Conservation (phyloP, 371 early-diverging fungal genomes). For the Syncephalis fuscata region DNA sequence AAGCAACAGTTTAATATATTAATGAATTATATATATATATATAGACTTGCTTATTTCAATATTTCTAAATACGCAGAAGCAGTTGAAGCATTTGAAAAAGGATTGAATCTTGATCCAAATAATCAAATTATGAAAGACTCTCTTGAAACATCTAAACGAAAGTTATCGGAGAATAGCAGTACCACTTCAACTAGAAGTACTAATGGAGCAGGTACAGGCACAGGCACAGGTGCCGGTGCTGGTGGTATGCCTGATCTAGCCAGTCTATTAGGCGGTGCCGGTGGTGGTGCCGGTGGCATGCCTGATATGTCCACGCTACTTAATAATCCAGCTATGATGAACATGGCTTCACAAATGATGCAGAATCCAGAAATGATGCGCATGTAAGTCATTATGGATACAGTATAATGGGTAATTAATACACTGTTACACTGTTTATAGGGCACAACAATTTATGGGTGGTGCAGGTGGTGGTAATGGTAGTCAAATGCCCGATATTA, state of each 20-base stretch:
- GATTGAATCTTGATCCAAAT: constrained; percentile 75
- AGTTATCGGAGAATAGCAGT: constrained; percentile 16
- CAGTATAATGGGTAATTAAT: no score
- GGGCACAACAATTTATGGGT: constrained; percentile 2
- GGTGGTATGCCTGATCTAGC: constrained; percentile 7
- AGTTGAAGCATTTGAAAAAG: constrained; percentile 77
- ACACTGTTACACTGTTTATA: not conserved
- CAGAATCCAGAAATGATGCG: constrained; percentile 4
- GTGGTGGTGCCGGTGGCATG: constrained; percentile 44
- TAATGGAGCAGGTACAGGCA: constrained; percentile 4
- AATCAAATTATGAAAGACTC: constrained; percentile 54
- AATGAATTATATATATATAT: not conserved
- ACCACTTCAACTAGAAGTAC: constrained; percentile 6
- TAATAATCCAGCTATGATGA: constrained; percentile 84
- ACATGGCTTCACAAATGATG: constrained; percentile 57
- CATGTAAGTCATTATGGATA: constrained; percentile 5
- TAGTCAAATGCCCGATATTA: not conserved
- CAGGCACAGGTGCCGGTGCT: constrained; percentile 4
- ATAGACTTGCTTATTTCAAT: constrained; percentile 76
- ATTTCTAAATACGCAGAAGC: constrained; percentile 69
- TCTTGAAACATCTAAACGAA: constrained; percentile 35
- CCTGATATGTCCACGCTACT: constrained; percentile 54
- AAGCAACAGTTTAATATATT: not conserved
- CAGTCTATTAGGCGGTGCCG: constrained; percentile 14
- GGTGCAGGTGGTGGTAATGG: not conserved